Evolutionary conservation across 75 land plant genomes (phyloP).

Genomic region (Ceratopteris richardii): DNA sequence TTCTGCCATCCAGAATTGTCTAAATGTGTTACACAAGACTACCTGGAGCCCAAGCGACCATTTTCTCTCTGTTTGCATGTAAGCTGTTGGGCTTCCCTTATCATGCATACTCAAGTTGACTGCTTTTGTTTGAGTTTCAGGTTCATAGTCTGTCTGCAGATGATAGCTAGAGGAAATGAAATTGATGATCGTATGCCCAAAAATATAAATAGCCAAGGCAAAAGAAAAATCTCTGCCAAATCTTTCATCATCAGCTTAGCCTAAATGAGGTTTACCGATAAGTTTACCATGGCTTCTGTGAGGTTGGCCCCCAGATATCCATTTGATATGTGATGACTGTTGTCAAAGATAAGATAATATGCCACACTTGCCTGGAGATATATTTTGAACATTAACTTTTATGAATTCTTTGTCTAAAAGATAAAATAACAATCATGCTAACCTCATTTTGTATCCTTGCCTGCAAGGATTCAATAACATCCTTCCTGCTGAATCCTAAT

Average conservation of each 20-base stretch:
- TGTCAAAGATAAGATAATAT: conserved; percentile 57
- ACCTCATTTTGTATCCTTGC: conserved; percentile 79
- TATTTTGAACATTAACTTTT: no score
- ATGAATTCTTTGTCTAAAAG: no score
- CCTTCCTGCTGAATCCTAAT: conserved; percentile 64
- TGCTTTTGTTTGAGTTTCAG: neutral
- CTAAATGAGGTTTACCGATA: neutral
- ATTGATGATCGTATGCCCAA: neutral
- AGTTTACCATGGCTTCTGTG: conserved; percentile 49
- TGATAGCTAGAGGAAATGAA: neutral
- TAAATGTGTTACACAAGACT: neutral
- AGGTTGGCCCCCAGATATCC: conserved; percentile 58
- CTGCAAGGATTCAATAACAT: conserved; percentile 60
- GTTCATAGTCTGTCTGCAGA: neutral
- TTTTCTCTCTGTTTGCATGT: conserved; percentile 47
- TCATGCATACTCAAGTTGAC: neutral
- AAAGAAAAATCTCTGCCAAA: no score
- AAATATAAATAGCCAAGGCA: neutral
- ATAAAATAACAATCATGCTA: neutral
- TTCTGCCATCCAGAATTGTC: neutral
- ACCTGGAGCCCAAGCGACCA: conserved; percentile 66
- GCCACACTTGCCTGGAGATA: conserved; percentile 73
- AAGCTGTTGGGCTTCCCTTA: neutral
- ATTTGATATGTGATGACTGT: conserved; percentile 39
- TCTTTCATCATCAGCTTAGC: neutral